Conservation (phyloP, 768 basidiomycete species). For the Macrolepiota fuliginosa region DNA sequence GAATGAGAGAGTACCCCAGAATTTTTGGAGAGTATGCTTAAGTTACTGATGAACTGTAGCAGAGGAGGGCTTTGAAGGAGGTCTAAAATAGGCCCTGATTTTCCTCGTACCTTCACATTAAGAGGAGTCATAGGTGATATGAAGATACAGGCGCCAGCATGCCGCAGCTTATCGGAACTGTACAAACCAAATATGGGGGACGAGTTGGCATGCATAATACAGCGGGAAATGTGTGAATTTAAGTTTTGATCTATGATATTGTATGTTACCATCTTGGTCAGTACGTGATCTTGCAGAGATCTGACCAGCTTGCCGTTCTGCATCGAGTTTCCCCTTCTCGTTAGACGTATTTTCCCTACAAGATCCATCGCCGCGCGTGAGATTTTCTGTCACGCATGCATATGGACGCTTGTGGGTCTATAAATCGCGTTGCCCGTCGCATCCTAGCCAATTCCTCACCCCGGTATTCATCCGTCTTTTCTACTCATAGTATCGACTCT, state of each 20-base stretch:
- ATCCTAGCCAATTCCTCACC: conserved; percentile 24
- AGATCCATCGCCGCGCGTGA: conserved; percentile 14
- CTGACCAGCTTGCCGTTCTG: conserved; percentile 25
- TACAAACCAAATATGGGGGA: background rate
- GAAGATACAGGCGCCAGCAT: background rate
- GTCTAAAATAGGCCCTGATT: conserved; percentile 19
- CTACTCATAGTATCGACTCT: conserved; percentile 15
- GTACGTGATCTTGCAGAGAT: conserved; percentile 23
- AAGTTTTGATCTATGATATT: conserved; percentile 11
- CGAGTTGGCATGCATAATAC: conserved; percentile 7
- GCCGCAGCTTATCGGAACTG: background rate
- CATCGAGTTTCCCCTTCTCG: conserved; percentile 21
- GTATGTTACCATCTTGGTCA: conserved; percentile 12
- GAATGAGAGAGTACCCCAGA: conserved; percentile 35
- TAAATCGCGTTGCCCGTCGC: conserved; percentile 29
- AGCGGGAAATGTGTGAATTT: background rate
- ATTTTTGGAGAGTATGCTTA: conserved; percentile 17
- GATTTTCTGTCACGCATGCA: conserved; percentile 29
- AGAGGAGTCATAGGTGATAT: conserved; percentile 27
- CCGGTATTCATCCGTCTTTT: conserved; percentile 15
- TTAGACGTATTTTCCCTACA: conserved; percentile 21
- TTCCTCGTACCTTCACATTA: conserved; percentile 21
- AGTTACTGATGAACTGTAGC: background rate
- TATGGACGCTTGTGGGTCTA: conserved; percentile 25
- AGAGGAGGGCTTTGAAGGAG: conserved; percentile 25